Base-by-base conservation (phyloP, 2,329 filamentous ascomycete genomes). In the Gaeumannomyces sp. region DNA sequence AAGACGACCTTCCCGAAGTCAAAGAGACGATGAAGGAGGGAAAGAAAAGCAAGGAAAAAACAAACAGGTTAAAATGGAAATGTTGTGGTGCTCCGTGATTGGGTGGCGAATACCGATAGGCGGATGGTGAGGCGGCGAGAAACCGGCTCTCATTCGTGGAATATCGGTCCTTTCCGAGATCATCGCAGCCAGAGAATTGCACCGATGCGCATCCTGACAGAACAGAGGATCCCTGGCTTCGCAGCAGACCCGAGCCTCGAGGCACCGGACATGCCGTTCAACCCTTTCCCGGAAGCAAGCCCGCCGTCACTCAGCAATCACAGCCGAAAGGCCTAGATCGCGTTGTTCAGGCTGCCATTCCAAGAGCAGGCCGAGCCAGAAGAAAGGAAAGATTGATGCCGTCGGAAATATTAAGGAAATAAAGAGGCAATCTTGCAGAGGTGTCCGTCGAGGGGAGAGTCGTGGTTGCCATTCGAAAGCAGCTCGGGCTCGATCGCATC, bases 301-400 rank as follows among this genome's bases (percentile, higher is more conserved):
- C 22, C 13, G n/a, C 45, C 45, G 45, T 53, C n/a, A 25, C 29
- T 19, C 11, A 50, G 31, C n/a, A 22, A 59, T 31, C 57, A 29
- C 11, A 28, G 25, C 27, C 57, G 8, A 2, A 10, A 59, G 28
- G 53, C 33, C n/a, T 45, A 59, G 29, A 58, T 27, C 31, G n/a
- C 28, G 14, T 58, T 38, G 62, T 33, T 28, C 33, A 63, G 50
- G 33, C 62, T 45, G 33, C 35, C 28, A 25, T 59, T 19, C 53
- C 62, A 25, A 63, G 31, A 59, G 72, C 76, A 78, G 72, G 76
- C 75, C 67, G 76, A 75, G 70, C 76, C 76, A 72, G 72, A 68
- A 66, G 70, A 61, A 65, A 50, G 60, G 45, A 68, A 68, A 66
- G 65, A 66, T 25, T 25, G 11, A 63, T 22, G 33, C 14, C 13